Conservation (phyloP, 2,329 filamentous ascomycete genomes). For the Xylariaceae sp. region DNA sequence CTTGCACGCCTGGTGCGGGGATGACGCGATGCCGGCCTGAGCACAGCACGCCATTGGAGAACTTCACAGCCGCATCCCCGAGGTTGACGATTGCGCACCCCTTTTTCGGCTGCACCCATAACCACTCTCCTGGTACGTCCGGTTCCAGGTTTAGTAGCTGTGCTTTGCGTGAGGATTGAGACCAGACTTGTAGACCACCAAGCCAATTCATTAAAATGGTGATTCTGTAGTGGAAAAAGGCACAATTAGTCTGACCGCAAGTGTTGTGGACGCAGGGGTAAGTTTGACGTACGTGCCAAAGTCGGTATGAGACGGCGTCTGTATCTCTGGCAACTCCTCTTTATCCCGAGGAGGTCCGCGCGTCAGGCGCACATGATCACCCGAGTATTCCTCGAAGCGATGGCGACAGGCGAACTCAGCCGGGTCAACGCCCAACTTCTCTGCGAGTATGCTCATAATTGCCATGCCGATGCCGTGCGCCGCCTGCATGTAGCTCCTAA, state of each 20-base stretch:
- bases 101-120: constrained; percentile 44
- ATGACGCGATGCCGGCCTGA: constrained; percentile 46
- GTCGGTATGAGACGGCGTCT: constrained; percentile 45
- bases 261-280: background rate
- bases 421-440: constrained; percentile 36
- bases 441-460: constrained; percentile 38
- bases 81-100: constrained; percentile 48
- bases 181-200: constrained; percentile 47
- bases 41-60: constrained; percentile 42
- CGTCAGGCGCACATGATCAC: constrained; percentile 43
- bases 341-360: constrained; percentile 39
- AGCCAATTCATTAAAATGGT: constrained; percentile 49
- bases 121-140: constrained; percentile 41
- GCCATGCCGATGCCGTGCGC: constrained; percentile 40
- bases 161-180: constrained; percentile 37
- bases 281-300: constrained; percentile 42
- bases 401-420: constrained; percentile 37
- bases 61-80: constrained; percentile 46
- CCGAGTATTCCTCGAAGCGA: constrained; percentile 38
- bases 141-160: constrained; percentile 34
- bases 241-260: background rate
- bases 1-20: constrained; percentile 41
- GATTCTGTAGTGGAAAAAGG: constrained; percentile 32
- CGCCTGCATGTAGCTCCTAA: constrained; percentile 35
- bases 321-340: constrained; percentile 41